Percentiles rank a stretch among this genome's conserved stretches.
phyloP scores from a whole-genome alignment of 257 asterid species.

The Solanum infundibuliforme region DNA sequence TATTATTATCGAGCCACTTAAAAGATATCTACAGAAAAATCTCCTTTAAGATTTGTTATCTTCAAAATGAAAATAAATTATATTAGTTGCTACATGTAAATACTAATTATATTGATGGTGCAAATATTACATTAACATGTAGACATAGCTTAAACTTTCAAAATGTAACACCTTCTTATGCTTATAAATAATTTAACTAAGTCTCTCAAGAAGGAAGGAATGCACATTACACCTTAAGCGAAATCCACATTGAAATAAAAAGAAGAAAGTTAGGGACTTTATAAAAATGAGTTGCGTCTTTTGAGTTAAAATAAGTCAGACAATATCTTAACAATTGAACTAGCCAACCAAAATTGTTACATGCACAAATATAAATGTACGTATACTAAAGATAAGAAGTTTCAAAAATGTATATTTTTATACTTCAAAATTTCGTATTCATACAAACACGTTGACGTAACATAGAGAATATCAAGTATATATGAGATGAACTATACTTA shows the following conservation, averaged over 20 bases:
- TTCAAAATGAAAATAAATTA: neutral
- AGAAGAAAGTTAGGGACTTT: neutral
- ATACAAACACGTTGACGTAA: neutral
- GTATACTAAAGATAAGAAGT: neutral
- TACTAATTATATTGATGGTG: neutral
- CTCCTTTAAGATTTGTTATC: neutral
- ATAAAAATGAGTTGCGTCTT: neutral
- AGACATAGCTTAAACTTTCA: neutral
- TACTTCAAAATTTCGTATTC: neutral
- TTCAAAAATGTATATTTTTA: neutral
- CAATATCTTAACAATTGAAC: neutral
- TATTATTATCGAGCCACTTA: neutral
- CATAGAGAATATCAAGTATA: neutral
- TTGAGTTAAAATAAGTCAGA: neutral
- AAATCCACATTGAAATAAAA: neutral
- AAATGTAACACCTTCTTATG: neutral
- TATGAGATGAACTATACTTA: constrained; percentile 8
- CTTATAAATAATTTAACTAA: neutral
- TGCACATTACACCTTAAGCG: neutral
- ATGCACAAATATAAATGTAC: neutral
- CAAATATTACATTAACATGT: neutral
- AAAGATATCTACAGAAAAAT: no score
- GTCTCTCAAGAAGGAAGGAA: neutral
- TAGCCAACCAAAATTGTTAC: neutral
- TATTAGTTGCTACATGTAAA: neutral